phyloP scores from a whole-genome alignment of 495 filamentous ascomycete genomes.

The Parachaetomium inaequale region DNA sequence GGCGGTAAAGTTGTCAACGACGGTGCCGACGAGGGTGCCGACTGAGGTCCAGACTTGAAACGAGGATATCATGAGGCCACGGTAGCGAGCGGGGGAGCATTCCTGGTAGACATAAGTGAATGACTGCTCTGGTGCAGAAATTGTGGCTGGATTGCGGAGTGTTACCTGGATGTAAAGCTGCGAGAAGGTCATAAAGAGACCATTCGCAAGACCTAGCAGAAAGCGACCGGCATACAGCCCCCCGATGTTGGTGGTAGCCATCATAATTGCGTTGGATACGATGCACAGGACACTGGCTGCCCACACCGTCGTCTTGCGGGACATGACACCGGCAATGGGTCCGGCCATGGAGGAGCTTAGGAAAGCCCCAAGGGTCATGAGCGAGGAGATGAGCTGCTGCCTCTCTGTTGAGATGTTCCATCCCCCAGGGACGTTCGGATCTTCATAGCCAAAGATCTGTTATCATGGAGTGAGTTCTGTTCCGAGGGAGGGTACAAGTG shows the following conservation, averaged over 20 bases:
- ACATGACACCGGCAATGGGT: slow-evolving; percentile 44
- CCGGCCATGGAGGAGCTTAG: slow-evolving; percentile 53
- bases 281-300: slow-evolving; percentile 48
- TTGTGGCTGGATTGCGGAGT: not conserved
- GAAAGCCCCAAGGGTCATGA: slow-evolving; percentile 61
- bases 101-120: not conserved
- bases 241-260: slow-evolving; percentile 49
- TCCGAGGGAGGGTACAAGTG: not conserved
- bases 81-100: slow-evolving; percentile 5
- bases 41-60: slow-evolving; percentile 23
- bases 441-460: slow-evolving; percentile 37
- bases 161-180: slow-evolving; percentile 53
- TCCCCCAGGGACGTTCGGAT: slow-evolving; percentile 43
- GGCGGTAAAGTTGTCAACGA: slow-evolving; percentile 57
- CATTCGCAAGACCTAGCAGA: slow-evolving; percentile 55
- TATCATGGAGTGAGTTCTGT: not conserved
- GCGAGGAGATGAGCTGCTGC: slow-evolving; percentile 54
- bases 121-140: too few species aligned
- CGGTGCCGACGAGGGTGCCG: slow-evolving; percentile 54
- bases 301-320: slow-evolving; percentile 47
- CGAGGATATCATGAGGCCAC: not conserved
- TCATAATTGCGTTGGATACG: slow-evolving; percentile 54
- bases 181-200: slow-evolving; percentile 56
- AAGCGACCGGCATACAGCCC: slow-evolving; percentile 55
- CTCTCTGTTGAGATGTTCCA: slow-evolving; percentile 53